Conservation (phyloP, 805 yeast genomes). For the Teunomyces kruisii region DNA sequence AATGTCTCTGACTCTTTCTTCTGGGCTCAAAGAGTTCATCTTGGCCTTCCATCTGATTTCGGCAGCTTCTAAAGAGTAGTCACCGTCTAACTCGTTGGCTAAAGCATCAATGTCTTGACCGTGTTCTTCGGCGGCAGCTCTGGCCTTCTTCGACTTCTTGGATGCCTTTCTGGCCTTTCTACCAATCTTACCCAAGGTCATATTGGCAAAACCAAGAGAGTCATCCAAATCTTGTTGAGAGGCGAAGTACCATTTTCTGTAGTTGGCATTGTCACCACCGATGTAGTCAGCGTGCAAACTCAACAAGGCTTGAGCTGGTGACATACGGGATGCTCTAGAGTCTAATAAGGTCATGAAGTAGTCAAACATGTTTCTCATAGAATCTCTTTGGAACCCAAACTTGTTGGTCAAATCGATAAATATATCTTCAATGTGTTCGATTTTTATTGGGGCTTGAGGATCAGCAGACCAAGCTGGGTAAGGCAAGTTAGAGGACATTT, state of each 20-base stretch:
- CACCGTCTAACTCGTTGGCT: slow-evolving; percentile 75
- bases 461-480: slow-evolving; percentile 99
- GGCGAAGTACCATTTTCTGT: slow-evolving; percentile 86
- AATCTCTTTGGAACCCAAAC: slow-evolving; percentile 89
- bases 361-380: slow-evolving; percentile 89
- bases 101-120: slow-evolving; percentile 61
- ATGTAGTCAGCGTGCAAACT: slow-evolving; percentile 84
- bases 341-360: slow-evolving; percentile 83
- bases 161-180: slow-evolving; percentile 79
- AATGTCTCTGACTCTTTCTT: slow-evolving; percentile 77
- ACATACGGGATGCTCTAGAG: slow-evolving; percentile 84
- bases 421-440: slow-evolving; percentile 83
- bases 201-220: slow-evolving; percentile 77
- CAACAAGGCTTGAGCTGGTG: slow-evolving; percentile 82
- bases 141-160: slow-evolving; percentile 76
- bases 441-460: slow-evolving; percentile 78
- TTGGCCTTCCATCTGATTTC: slow-evolving; percentile 86
- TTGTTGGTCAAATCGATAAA: slow-evolving; percentile 80
- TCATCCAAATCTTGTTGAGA: slow-evolving; percentile 87
- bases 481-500: slow-evolving; percentile 81
- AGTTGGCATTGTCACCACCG: slow-evolving; percentile 85
- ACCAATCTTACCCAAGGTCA: slow-evolving; percentile 72
- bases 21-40: slow-evolving; percentile 70
- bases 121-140: slow-evolving; percentile 64
- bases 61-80: slow-evolving; percentile 76